Evolutionary conservation across 2,329 filamentous ascomycete genomes (phyloP).

Genomic region (Rutstroemia sp.): DNA sequence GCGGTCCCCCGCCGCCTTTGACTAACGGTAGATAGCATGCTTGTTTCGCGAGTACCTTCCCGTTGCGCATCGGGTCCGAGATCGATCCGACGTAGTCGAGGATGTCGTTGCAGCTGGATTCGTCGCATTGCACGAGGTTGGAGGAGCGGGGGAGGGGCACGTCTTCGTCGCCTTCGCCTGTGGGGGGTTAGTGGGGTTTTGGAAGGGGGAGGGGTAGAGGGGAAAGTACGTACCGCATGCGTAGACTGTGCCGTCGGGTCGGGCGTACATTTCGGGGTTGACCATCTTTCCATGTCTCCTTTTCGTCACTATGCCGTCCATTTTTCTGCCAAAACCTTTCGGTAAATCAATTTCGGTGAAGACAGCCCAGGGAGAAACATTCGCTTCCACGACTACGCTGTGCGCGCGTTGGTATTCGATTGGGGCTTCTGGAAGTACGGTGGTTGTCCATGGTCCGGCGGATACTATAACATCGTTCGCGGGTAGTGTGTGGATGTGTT

Average conservation of each 20-base stretch:
- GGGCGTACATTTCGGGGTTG: slow-evolving; percentile 87
- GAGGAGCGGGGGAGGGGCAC: slow-evolving; percentile 70
- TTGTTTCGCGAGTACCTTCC: slow-evolving; percentile 68
- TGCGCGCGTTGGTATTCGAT: slow-evolving; percentile 55
- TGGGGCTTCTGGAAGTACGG: slow-evolving; percentile 48
- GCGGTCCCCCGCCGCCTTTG: slow-evolving; percentile 50
- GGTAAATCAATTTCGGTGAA: slow-evolving; percentile 84
- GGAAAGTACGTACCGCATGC: slow-evolving; percentile 61
- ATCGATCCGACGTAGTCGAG: slow-evolving; percentile 67
- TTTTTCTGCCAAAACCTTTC: slow-evolving; percentile 48
- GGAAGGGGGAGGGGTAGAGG: neutral
- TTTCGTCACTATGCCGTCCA: slow-evolving; percentile 41
- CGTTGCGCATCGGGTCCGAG: slow-evolving; percentile 56
- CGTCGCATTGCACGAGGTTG: slow-evolving; percentile 69
- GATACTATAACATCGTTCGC: slow-evolving; percentile 39
- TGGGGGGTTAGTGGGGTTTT: neutral
- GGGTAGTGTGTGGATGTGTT: slow-evolving; percentile 40
- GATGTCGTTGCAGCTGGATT: slow-evolving; percentile 74
- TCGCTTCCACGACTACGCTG: slow-evolving; percentile 56
- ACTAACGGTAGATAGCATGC: slow-evolving; percentile 79
- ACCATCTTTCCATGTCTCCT: slow-evolving; percentile 54
- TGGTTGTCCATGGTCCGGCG: slow-evolving; percentile 56
- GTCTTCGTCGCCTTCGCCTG: slow-evolving; percentile 67
- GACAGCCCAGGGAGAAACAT: slow-evolving; percentile 66
- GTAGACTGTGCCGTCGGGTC: slow-evolving; percentile 84